Percentiles rank a stretch among this genome's conserved stretches.
Evolutionary conservation across 257 asterid species (phyloP).

Genomic region (Nicotiana otophora): DNA sequence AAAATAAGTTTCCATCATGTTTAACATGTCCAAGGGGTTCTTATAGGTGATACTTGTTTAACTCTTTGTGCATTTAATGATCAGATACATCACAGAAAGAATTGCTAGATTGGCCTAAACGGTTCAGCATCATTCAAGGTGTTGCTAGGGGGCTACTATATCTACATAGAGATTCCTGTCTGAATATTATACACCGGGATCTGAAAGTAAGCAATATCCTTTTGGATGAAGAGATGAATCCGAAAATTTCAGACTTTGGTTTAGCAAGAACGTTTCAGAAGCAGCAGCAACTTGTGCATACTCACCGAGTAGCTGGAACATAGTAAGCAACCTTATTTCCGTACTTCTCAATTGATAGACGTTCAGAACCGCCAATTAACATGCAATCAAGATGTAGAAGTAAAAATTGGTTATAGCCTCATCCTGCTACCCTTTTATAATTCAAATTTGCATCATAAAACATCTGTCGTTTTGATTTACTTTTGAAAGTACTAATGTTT

Average conservation of each 20-base stretch:
- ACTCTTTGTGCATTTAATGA: neutral
- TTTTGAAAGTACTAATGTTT: neutral
- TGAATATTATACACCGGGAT: conserved; percentile 29
- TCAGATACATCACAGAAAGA: conserved; percentile 19
- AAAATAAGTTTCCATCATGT: neutral
- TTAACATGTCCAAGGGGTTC: neutral
- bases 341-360: neutral
- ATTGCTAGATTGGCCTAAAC: conserved; percentile 21
- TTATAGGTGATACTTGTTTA: neutral
- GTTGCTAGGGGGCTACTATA: conserved; percentile 29
- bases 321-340: conserved; percentile 9
- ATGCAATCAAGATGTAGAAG: neutral
- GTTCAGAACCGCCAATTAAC: neutral
- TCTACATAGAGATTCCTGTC: conserved; percentile 28
- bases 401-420: neutral
- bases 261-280: conserved; percentile 26
- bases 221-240: conserved; percentile 26
- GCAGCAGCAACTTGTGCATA: conserved; percentile 17
- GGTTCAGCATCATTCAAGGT: conserved; percentile 24
- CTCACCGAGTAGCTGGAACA: conserved; percentile 31
- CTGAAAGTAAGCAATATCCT: conserved; percentile 25
- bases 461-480: neutral
- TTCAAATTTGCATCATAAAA: neutral
- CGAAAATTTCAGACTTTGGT: conserved; percentile 33
- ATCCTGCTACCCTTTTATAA: neutral